Base-by-base conservation (phyloP, 75 land plant species). In the Chamaecyparis obtusa region DNA sequence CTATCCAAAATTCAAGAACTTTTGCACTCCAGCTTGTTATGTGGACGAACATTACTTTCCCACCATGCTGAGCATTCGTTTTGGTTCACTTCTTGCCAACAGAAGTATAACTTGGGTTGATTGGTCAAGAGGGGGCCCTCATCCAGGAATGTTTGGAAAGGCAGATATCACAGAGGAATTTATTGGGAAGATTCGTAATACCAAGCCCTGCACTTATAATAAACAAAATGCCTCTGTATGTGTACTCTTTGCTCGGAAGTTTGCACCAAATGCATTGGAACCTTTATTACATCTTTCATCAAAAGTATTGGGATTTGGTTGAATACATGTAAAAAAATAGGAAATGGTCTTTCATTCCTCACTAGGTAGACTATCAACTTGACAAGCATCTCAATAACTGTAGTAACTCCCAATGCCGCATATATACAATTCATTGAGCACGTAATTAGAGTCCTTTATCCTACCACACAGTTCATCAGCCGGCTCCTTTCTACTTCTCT, bases 11-110 rank as follows among this genome's bases (percentile, higher is more conserved):
- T 95, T 95, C 57, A 74, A 87, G 74, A 87, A 92, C 8, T 94
- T 89, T 82, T 95, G 96, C 76, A 71, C 55, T 57, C 95, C 95
- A 46, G 84, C 81, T 3, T 95, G 96, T 77, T 95, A 95, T 79
- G 95, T 94, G 15, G 96, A 95, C 84, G 96, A 95, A 56, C 96
- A 95, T 60, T 95, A 94, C 80, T 88, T 94, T 71, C 95, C 91
- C 21, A 94, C 95, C 37, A 93, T 95, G 96, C 41, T 95, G 51
- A 87, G 85, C 77, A 94, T 94, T 32, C 39, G 85, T 57, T 83
- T 79, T 27, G 85, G 89, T 7, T 55, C 91, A 80, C 85, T 84
- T 21, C 83, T 94, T 57, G 94, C 92, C 48, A 93, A 93, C 83
- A 72, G 95, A 41, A 93, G 87, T 69, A 74, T 93, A 60, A 93